phyloP scores from a whole-genome alignment of 2,329 filamentous ascomycete species.

The Mycogone perniciosa region DNA sequence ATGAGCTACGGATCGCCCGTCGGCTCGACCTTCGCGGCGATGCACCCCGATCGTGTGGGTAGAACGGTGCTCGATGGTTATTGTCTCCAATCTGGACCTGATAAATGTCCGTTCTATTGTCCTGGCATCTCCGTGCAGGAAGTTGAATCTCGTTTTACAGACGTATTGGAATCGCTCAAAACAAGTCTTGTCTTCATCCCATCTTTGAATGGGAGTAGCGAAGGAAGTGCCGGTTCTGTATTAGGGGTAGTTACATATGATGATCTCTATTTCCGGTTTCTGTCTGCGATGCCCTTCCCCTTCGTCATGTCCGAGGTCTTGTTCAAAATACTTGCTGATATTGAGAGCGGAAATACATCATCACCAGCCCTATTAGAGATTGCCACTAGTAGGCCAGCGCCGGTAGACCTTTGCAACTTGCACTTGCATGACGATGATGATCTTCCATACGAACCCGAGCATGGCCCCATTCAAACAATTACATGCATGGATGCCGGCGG shows the following conservation, averaged over 20 bases:
- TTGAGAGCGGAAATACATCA: slow-evolving; percentile 10
- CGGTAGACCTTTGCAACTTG: not conserved
- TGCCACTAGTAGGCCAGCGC: not conserved
- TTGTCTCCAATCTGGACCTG: not conserved
- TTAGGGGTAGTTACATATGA: slow-evolving; percentile 12
- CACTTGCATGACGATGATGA: slow-evolving; percentile 2
- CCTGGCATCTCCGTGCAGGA: not conserved
- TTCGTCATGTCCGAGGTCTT: slow-evolving; percentile 8
- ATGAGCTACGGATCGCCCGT: slow-evolving; percentile 30
- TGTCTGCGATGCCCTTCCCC: slow-evolving; percentile 11
- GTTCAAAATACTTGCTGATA: slow-evolving; percentile 8
- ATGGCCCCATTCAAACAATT: slow-evolving; percentile 10
- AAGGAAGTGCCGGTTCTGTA: not conserved
- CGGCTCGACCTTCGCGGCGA: slow-evolving; percentile 27
- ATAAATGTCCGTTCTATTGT: not conserved
- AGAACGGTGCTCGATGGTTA: slow-evolving; percentile 20
- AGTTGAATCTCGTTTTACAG: not conserved
- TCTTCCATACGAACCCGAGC: not conserved
- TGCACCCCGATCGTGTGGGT: slow-evolving; percentile 20
- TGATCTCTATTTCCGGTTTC: slow-evolving; percentile 11
- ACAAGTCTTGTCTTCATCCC: not conserved
- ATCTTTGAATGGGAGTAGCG: too few relatives aligned
- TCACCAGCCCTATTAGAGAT: not conserved
- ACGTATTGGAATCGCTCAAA: not conserved
- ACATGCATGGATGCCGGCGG: slow-evolving; percentile 12